These are phyloP conservation scores for Eragrostis tef DNA, from an alignment of 202 grass and related monocot species.

Conservation along the genomic window DNA sequence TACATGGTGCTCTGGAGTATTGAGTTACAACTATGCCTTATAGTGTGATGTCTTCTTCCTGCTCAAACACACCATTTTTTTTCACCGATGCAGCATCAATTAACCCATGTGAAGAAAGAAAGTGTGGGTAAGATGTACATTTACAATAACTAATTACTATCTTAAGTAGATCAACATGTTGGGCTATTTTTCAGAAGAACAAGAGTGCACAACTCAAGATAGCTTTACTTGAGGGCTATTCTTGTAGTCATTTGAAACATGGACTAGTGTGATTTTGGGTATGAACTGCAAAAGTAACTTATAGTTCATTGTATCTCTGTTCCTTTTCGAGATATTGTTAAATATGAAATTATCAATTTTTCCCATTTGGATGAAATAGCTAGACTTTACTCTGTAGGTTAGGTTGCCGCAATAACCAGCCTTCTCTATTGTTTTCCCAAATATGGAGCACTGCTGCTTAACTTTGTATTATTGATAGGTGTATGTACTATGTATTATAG, in stretches of 20 bases:
- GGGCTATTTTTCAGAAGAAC: neutral
- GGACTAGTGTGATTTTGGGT: constrained; percentile 5
- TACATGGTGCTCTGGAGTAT: neutral
- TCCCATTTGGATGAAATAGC: neutral
- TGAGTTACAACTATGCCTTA: neutral
- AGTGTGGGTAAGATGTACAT: constrained; percentile 2
- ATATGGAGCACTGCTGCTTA: neutral
- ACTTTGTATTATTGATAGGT: no score
- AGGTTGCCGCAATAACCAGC: neutral
- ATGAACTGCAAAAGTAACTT: neutral
- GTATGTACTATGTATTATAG: neutral
- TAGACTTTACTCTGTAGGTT: neutral
- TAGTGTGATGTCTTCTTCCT: neutral
- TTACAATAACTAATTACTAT: neutral
- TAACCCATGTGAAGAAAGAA: neutral
- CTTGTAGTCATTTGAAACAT: constrained; percentile 6
- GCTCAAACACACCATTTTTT: neutral
- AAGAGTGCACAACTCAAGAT: neutral
- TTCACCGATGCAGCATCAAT: neutral
- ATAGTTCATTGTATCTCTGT: neutral
- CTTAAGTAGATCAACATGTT: neutral
- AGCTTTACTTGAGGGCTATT: constrained; percentile 9
- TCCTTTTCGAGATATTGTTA: neutral
- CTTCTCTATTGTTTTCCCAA: neutral
- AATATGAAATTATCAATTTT: neutral